phyloP scores from a whole-genome alignment of 345 rosid genomes.

The Anacardium occidentale region DNA sequence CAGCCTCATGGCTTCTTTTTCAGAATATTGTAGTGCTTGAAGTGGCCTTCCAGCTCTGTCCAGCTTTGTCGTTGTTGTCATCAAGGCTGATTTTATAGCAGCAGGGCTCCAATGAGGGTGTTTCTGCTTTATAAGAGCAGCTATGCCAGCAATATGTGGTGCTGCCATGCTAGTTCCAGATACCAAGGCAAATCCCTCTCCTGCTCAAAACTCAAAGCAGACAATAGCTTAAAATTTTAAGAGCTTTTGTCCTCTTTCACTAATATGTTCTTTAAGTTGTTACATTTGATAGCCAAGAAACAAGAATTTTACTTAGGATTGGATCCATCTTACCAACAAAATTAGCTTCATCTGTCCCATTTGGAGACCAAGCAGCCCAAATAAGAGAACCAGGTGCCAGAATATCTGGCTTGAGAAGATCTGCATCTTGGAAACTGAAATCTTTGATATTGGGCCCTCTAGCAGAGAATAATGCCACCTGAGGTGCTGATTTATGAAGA shows the following conservation, averaged over 20 bases:
- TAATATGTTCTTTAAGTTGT: constrained; percentile 3
- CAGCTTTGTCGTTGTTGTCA: constrained; percentile 82
- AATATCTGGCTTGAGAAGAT: constrained; percentile 98
- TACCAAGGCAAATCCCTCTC: constrained; percentile 92
- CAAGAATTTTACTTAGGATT: background rate
- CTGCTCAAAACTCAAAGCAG: constrained; percentile 46
- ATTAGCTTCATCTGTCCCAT: constrained; percentile 96
- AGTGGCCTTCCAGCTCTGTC: constrained; percentile 93
- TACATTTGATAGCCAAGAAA: constrained; percentile 9
- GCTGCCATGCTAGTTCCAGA: constrained; percentile 99
- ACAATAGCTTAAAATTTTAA: constrained; percentile 8
- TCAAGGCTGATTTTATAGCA: constrained; percentile 89
- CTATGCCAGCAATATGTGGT: constrained; percentile 97
- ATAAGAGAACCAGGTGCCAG: constrained; percentile 96
- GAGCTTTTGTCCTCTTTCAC: background rate
- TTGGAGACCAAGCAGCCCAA: constrained; percentile 99
- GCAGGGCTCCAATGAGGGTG: constrained; percentile 98
- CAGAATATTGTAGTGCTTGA: constrained; percentile 89
- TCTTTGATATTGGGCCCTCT: constrained; percentile 95
- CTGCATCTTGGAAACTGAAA: constrained; percentile 93
- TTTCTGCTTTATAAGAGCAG: constrained; percentile 96
- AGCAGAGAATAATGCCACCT: constrained; percentile 94
- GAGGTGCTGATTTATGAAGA: constrained; percentile 97
- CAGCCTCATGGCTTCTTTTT: constrained; percentile 71
- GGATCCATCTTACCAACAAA: constrained; percentile 56